phyloP scores from a whole-genome alignment of 2,329 filamentous ascomycete genomes.

The Piedraia hortae region DNA sequence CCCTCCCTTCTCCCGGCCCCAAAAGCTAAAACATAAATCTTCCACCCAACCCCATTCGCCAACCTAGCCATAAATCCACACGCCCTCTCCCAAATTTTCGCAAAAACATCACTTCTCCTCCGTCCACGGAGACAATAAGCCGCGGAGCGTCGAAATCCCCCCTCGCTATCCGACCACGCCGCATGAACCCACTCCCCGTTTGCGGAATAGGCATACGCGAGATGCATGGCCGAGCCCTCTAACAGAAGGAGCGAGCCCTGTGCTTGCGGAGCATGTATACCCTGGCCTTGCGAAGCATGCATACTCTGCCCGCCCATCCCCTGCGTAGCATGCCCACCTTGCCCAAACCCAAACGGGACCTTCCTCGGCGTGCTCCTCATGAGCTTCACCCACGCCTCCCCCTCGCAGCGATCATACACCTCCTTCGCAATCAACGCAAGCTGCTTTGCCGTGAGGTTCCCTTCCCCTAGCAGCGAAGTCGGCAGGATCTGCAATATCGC shows the following conservation, averaged over 20 bases:
- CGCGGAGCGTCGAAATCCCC: conserved; percentile 42
- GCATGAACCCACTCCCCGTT: conserved; percentile 55
- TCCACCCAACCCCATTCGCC: too few relatives aligned
- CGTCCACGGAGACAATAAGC: conserved; percentile 41
- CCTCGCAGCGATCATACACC: conserved; percentile 46
- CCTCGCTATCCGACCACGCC: conserved; percentile 56
- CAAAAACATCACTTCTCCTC: conserved; percentile 36
- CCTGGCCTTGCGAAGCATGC: conserved; percentile 49
- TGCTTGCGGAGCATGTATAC: conserved; percentile 37
- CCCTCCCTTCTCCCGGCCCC: too few relatives aligned
- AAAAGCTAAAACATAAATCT: too few relatives aligned
- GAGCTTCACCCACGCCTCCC: too few relatives aligned
- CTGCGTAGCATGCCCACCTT: too few relatives aligned
- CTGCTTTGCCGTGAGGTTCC: too few relatives aligned
- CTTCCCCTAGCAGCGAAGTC: conserved; percentile 34
- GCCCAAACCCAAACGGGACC: conserved; percentile 40
- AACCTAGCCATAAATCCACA: conserved; percentile 38
- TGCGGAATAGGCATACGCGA: conserved; percentile 49
- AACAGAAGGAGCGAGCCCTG: conserved; percentile 49
- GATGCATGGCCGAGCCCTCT: conserved; percentile 55
- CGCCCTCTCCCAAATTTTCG: conserved; percentile 55
- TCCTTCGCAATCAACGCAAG: conserved; percentile 40
- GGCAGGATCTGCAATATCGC: conserved; percentile 60
- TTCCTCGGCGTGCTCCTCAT: conserved; percentile 8
- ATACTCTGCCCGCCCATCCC: too few relatives aligned